These are phyloP conservation scores for Hypoxylon cercidicola DNA, from an alignment of 495 filamentous ascomycete genomes.

Conservation along the genomic window DNA sequence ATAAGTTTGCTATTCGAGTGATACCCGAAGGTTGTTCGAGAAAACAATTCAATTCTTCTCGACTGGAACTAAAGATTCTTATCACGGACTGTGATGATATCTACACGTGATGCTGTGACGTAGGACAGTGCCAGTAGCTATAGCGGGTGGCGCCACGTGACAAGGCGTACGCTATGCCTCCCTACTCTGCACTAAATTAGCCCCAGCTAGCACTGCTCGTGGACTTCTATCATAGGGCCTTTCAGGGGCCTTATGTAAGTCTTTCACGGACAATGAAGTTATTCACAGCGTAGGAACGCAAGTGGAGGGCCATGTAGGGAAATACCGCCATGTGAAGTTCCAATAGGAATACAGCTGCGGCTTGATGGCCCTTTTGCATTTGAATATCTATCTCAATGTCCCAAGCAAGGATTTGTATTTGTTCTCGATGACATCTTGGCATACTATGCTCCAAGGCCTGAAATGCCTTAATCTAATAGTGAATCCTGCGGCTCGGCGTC, in stretches of 20 bases:
- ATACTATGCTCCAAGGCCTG: not conserved
- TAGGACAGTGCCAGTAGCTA: not conserved
- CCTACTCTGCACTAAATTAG: too few relatives aligned
- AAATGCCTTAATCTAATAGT: not conserved
- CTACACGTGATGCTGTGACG: slow-evolving; percentile 16
- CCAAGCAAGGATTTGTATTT: not conserved
- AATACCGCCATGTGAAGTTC: too few relatives aligned
- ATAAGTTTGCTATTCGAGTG: slow-evolving; percentile 38
- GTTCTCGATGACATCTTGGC: not conserved
- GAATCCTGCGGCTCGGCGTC: too few relatives aligned
- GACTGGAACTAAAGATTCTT: slow-evolving; percentile 17
- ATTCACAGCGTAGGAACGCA: too few relatives aligned
- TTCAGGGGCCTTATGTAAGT: too few relatives aligned
- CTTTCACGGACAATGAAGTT: too few relatives aligned
- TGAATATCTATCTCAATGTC: not conserved
- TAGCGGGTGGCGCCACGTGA: too few relatives aligned
- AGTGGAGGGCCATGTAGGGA: too few relatives aligned
- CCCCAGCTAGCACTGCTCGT: too few relatives aligned
- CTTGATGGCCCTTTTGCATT: not conserved
- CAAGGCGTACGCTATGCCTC: too few relatives aligned
- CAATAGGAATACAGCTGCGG: not conserved
- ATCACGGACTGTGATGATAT: slow-evolving; percentile 8
- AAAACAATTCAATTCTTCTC: slow-evolving; percentile 40
- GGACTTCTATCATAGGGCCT: too few relatives aligned
- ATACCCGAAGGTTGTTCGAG: slow-evolving; percentile 37